Conservation (phyloP, 1,284 basidiomycete genomes). For the Sporisorium exsertum region DNA sequence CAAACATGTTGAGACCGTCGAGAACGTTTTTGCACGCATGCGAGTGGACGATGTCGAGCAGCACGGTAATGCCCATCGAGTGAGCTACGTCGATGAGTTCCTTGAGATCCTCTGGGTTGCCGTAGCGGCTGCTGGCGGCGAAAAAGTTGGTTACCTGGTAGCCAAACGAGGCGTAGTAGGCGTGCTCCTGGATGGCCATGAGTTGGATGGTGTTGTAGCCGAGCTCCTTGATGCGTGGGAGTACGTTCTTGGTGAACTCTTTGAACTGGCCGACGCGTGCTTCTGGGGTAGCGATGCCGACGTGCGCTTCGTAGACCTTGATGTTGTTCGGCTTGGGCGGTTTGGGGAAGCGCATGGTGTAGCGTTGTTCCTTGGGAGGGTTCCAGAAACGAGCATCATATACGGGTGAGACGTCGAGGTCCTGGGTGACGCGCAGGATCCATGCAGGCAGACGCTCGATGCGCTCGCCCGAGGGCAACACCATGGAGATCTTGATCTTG, state of each 20-base stretch:
- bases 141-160: conserved; percentile 99
- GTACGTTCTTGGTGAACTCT: conserved; percentile 84
- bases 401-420: conserved; percentile 85
- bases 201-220: conserved; percentile 98
- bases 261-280: conserved; percentile 90
- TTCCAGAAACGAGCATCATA: conserved; percentile 99
- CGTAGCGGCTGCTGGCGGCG: conserved; percentile 93
- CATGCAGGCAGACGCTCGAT: conserved; percentile 93
- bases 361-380: conserved; percentile 78
- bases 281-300: conserved; percentile 93
- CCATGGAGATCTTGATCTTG: conserved; percentile 78
- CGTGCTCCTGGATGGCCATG: conserved; percentile 88
- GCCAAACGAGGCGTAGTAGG: conserved; percentile 99
- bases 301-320: conserved; percentile 97
- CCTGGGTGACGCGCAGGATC: conserved; percentile 95
- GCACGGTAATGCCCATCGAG: conserved; percentile 88
- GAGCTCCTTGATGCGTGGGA: conserved; percentile 87
- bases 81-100: conserved; percentile 95
- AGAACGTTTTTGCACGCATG: conserved; percentile 98
- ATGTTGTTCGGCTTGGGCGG: conserved; percentile 78
- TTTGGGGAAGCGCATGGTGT: conserved; percentile 83
- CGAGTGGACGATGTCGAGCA: conserved; percentile 96
- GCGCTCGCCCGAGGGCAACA: conserved; percentile 81
- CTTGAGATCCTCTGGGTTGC: conserved; percentile 87
- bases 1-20: conserved; percentile 94